Base-by-base conservation (phyloP, 768 basidiomycete species). In the Boletus vermiculosoides region DNA sequence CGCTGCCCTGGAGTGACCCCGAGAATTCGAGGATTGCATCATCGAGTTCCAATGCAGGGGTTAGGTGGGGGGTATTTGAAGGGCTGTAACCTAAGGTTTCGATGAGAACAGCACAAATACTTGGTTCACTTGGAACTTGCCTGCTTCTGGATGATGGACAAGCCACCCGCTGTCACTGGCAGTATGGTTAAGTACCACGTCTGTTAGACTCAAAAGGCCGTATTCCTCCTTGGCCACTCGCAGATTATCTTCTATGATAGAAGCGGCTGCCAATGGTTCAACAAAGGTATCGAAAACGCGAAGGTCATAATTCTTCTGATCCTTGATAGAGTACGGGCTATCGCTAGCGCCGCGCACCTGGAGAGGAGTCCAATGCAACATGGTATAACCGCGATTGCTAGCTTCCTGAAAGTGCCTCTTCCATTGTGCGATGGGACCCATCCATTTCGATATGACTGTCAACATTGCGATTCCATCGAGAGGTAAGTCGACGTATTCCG, bases 121-220 rank as follows among this genome's bases (percentile, higher is more conserved):
- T n/a, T 23, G 0, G 16, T 50, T 47, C n/a, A 11, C 8, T 3
- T 3, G 28, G 33, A 31, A 66, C 83, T 58, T 60, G 88, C 94
- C 95, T 56, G 95, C 92, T 80, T 99, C 97, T 1, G 97, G 97
- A 70, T 99, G 97, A 7, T 95, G 85, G 22, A 84, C 69, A 25
- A 99, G 79, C 95, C 95, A 99, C 18, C 85, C 78, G 60, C 88
- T 94, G 68, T 98, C 93, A 68, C 92, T 90, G 8, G 97, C 93
- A 15, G 97, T 98, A 67, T 99, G 97, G 70, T 99, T 99, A 54
- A 98, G 82, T 5, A 99, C 97, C 50, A 99, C 90, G 69, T 99
- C 97, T 1, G 92, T 98, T 65, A 98, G 70, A 63, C 87, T 90
- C 56, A 97, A 78, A 44, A 99, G 75, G 2, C 96, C 96, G 59